These are phyloP conservation scores for Schoenoplectus tabernaemontani DNA, from an alignment of 202 grass and related monocot genomes.

Conservation along the genomic window DNA sequence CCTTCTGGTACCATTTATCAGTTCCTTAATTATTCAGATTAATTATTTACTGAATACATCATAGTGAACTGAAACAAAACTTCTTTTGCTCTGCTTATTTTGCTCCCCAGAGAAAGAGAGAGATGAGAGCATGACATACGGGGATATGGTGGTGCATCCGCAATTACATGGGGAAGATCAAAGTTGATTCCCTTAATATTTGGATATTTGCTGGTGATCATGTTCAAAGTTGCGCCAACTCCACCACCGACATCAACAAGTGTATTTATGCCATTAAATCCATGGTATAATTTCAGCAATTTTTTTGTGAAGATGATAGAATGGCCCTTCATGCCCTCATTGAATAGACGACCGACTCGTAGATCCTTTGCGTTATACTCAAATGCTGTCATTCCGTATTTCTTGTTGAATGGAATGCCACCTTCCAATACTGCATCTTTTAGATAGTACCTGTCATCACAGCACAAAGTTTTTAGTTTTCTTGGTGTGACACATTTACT, in stretches of 20 bases:
- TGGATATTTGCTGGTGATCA: constrained; percentile 27
- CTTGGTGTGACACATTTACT: background rate
- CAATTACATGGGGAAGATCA: constrained; percentile 41
- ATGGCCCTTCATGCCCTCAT: constrained; percentile 34
- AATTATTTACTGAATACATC: background rate
- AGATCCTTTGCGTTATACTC: constrained; percentile 34
- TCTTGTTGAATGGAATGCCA: constrained; percentile 36
- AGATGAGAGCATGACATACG: background rate
- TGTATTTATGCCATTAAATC: constrained; percentile 27
- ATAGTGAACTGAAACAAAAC: background rate
- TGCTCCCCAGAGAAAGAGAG: background rate
- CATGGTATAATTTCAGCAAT: constrained; percentile 28
- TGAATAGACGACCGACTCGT: constrained; percentile 31
- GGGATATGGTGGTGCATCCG: constrained; percentile 22
- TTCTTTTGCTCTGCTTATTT: background rate
- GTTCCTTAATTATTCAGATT: background rate
- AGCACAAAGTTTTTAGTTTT: background rate
- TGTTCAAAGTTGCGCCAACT: constrained; percentile 29
- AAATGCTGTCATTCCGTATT: constrained; percentile 35
- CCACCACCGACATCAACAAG: constrained; percentile 40
- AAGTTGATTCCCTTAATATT: constrained; percentile 36
- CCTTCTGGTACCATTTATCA: background rate
- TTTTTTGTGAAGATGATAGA: constrained; percentile 34
- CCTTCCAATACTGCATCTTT: constrained; percentile 37
- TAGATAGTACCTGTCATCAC: constrained; percentile 27